Percentiles rank a stretch among this genome's conserved stretches.
Conservation (phyloP, 306 rosid genomes). For the Ziziphus jujuba region DNA sequence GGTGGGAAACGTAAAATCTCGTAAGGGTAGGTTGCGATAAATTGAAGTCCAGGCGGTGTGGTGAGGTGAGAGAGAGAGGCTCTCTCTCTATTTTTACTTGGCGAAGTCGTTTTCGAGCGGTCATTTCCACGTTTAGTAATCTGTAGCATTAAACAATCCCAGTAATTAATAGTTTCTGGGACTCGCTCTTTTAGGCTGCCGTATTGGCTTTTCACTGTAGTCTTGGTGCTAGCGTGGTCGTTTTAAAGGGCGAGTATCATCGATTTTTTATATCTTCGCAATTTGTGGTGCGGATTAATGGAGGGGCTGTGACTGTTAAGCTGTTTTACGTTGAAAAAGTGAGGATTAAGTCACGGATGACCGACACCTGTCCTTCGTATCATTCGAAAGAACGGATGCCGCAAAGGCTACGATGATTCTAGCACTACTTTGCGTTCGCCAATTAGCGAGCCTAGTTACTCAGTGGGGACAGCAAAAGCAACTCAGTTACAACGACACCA, state of each 20-base stretch:
- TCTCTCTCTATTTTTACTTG: conserved; percentile 11
- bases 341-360: not conserved
- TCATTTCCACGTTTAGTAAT: conserved; percentile 9
- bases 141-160: too few species aligned
- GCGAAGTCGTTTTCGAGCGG: conserved; percentile 17
- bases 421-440: not conserved
- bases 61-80: conserved; percentile 9
- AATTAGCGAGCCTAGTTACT: too few species aligned
- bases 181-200: too few species aligned
- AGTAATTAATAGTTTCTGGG: too few species aligned
- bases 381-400: not conserved
- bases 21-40: conserved; percentile 4
- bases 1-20: not conserved
- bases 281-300: not conserved
- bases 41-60: conserved; percentile 4
- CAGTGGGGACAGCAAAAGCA: too few species aligned
- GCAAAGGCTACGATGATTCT: not conserved
- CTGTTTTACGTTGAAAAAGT: not conserved
- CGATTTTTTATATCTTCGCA: not conserved
- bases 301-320: not conserved
- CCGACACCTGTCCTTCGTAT: not conserved
- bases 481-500: too few species aligned
- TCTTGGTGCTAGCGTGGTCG: too few species aligned
- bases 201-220: too few species aligned
- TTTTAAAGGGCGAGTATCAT: not conserved